Conservation (phyloP, 2,329 filamentous ascomycete genomes). For the Aspergillus caelatus region DNA sequence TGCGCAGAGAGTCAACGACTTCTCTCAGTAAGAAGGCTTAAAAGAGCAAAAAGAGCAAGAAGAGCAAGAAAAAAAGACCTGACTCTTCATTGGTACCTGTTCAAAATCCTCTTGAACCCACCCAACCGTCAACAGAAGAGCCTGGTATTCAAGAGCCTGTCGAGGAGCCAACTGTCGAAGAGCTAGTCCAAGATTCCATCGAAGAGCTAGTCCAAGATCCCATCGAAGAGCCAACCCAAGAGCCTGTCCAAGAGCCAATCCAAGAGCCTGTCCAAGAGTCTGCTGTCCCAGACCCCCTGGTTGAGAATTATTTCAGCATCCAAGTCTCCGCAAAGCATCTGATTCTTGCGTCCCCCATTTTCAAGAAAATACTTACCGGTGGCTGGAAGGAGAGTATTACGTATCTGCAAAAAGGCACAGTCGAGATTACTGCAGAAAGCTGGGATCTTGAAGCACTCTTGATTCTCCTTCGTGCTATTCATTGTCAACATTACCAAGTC, state of each 20-base stretch:
- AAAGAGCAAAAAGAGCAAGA: background rate
- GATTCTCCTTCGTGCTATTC: conserved; percentile 16
- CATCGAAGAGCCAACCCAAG: too few relatives aligned
- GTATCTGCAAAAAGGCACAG: conserved; percentile 3
- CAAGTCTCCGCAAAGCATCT: conserved; percentile 23
- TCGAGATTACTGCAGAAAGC: conserved; percentile 14
- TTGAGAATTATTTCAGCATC: background rate
- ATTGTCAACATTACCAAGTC: conserved; percentile 13
- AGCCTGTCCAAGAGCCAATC: too few relatives aligned
- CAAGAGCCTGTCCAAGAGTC: background rate
- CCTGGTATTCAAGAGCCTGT: background rate
- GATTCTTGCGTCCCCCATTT: conserved; percentile 20
- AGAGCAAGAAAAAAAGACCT: background rate
- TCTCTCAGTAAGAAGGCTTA: background rate
- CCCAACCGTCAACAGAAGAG: background rate
- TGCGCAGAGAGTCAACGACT: background rate
- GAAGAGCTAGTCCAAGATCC: background rate
- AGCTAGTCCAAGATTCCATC: too few relatives aligned
- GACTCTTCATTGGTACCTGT: background rate
- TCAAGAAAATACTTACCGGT: conserved; percentile 13
- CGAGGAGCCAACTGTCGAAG: too few relatives aligned
- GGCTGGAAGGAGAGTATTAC: conserved; percentile 17
- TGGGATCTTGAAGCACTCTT: conserved; percentile 14
- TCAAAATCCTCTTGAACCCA: background rate
- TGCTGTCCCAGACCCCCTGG: background rate